These are phyloP conservation scores for Fusarium incarnatum DNA, from an alignment of 2,329 filamentous ascomycete species.

Conservation along the genomic window DNA sequence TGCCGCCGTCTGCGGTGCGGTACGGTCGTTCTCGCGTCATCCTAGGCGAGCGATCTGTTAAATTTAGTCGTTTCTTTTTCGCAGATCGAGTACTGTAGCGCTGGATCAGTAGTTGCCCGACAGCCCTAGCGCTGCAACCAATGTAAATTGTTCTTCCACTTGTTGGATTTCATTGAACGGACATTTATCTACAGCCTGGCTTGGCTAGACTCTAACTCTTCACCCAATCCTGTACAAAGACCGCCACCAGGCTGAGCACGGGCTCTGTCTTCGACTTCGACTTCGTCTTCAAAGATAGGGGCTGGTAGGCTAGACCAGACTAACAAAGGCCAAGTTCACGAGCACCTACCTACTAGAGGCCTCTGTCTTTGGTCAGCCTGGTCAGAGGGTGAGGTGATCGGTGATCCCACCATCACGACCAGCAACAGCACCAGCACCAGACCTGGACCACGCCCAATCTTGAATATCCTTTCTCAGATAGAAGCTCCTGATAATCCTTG, in stretches of 20 bases:
- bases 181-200: slow-evolving; percentile 28
- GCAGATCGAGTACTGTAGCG: slow-evolving; percentile 6
- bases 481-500: slow-evolving; percentile 24
- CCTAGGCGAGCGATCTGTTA: slow-evolving; percentile 26
- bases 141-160: slow-evolving; percentile 26
- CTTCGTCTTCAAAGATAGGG: slow-evolving; percentile 35
- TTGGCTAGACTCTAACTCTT: slow-evolving; percentile 25
- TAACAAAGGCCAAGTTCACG: slow-evolving; percentile 6
- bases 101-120: slow-evolving; percentile 14
- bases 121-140: slow-evolving; percentile 24
- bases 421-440: slow-evolving; percentile 29
- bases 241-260: slow-evolving; percentile 36
- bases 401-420: slow-evolving; percentile 42
- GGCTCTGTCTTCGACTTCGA: slow-evolving; percentile 10
- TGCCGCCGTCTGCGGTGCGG: slow-evolving; percentile 14
- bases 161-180: slow-evolving; percentile 27
- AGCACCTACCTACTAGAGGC: slow-evolving; percentile 16
- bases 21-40: slow-evolving; percentile 29
- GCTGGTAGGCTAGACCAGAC: slow-evolving; percentile 10
- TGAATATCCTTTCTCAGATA: slow-evolving; percentile 25
- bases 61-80: slow-evolving; percentile 36
- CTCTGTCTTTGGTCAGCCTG: slow-evolving; percentile 13
- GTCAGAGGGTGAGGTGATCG: slow-evolving; percentile 45
- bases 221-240: background rate
- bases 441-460: slow-evolving; percentile 34